Evolutionary conservation across 2,329 filamentous ascomycete genomes (phyloP), one percentile per base, ranked within the genome.

Genomic region (Pezicula rhizophila): DNA sequence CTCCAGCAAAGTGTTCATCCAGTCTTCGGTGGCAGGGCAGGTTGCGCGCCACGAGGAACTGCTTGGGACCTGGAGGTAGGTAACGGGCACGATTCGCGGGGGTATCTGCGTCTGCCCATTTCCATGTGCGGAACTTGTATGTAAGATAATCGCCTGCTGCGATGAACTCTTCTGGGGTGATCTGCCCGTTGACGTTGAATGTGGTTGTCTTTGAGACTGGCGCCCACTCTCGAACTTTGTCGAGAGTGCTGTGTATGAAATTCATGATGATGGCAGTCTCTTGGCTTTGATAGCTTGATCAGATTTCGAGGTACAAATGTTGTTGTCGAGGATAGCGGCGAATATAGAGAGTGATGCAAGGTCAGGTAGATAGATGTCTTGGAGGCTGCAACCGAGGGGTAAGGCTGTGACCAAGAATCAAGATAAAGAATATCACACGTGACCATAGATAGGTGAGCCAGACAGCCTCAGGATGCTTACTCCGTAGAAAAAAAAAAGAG

Each of bases 81-180:
- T 74, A 48, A 88, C 87, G 55, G 90, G 85, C 67, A 89, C 88
- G 53, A 80, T 78, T 31, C 11, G 28, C 28, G 1, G 84, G 80
- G n/a, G 84, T 82, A 48, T 92, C 87, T 57, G 92, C 91, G 61
- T 93, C 89, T 57, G 87, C 84, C 93, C 93, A 99, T 44, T 89
- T 87, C 93, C 93, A 99, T 50, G 92, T 95, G 8, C 92, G 93
- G 71, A 99, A 99, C 75, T 96, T 97, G 82, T 95, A 96, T 64
- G 96, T 91, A 34, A 99, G 83, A 68, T 97, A 99, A 73, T 99
- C 93, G 60, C 93, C 93, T 3, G 93, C 93, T 4, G 87, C 85
- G 45, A 96, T 78, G 69, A 99, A 99, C 76, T 99, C 93, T 64
- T 96, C 92, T 15, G 92, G 92, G 0, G 92, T 97, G 70, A 99